Evolutionary conservation across 306 rosid genomes (phyloP).

Genomic region (Notholithocarpus densiflorus): DNA sequence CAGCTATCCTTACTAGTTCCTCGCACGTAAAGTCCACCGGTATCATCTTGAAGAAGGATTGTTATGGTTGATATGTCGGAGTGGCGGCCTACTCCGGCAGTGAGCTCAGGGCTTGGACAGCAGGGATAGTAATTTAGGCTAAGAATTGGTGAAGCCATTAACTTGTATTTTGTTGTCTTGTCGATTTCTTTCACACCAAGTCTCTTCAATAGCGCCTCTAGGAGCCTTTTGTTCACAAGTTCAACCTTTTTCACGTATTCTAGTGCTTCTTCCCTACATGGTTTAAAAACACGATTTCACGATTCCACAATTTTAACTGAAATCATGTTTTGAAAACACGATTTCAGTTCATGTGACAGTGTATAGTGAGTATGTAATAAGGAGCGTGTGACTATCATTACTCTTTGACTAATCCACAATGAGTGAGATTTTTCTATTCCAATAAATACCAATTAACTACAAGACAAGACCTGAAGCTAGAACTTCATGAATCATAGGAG

Average conservation of each 20-base stretch:
- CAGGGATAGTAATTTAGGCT: conserved; percentile 39
- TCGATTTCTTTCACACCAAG: conserved; percentile 31
- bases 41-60: conserved; percentile 40
- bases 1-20: conserved; percentile 28
- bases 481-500: too few species aligned
- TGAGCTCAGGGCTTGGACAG: conserved; percentile 36
- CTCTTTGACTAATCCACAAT: too few species aligned
- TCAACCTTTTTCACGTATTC: conserved; percentile 34
- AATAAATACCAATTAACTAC: too few species aligned
- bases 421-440: too few species aligned
- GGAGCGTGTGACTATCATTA: too few species aligned
- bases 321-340: too few species aligned
- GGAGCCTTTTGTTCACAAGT: conserved; percentile 22
- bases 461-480: too few species aligned
- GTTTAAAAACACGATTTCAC: too few species aligned
- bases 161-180: conserved; percentile 21
- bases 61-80: conserved; percentile 40
- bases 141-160: conserved; percentile 34
- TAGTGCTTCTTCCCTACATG: conserved; percentile 30
- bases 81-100: conserved; percentile 35
- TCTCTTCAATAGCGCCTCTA: conserved; percentile 28
- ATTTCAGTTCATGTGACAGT: too few species aligned
- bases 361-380: too few species aligned
- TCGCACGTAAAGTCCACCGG: conserved; percentile 36
- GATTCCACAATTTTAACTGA: too few species aligned